phyloP scores from a whole-genome alignment of 1,284 basidiomycete species.

The Xerocomus nothofagi region DNA sequence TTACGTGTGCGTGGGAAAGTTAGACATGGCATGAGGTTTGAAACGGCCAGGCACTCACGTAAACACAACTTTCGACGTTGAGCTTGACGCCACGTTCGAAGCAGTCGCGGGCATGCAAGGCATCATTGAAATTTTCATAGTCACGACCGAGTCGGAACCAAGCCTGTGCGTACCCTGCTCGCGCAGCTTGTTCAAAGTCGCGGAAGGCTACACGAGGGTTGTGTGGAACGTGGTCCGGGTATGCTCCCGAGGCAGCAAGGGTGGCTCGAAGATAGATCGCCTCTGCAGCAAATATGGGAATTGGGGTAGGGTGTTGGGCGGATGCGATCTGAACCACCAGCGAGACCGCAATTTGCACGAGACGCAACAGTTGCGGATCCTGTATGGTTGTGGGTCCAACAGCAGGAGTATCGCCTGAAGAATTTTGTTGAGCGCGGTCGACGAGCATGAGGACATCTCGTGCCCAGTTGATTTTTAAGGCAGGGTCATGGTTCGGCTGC shows the following conservation, averaged over 20 bases:
- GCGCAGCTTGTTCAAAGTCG: conserved; percentile 82
- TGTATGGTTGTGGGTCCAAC: conserved; percentile 55
- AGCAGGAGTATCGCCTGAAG: conserved; percentile 44
- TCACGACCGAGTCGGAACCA: conserved; percentile 92
- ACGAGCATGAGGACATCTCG: conserved; percentile 80
- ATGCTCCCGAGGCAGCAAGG: conserved; percentile 67
- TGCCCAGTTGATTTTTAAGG: conserved; percentile 70
- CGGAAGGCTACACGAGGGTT: conserved; percentile 84
- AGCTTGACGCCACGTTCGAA: conserved; percentile 77
- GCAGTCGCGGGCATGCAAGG: conserved; percentile 71
- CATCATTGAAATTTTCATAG: conserved; percentile 86
- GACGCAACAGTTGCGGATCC: conserved; percentile 61
- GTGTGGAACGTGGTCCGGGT: conserved; percentile 57
- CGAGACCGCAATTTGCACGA: conserved; percentile 67
- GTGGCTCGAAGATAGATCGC: conserved; percentile 76
- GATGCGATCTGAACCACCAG: conserved; percentile 57
- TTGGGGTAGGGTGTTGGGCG: conserved; percentile 31
- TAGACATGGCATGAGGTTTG: background rate
- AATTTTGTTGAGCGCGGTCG: conserved; percentile 52
- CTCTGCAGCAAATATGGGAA: conserved; percentile 61
- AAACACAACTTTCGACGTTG: conserved; percentile 74
- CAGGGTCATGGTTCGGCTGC: conserved; percentile 52
- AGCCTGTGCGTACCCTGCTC: conserved; percentile 67
- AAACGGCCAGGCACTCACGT: conserved; percentile 51
- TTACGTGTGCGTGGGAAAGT: conserved; percentile 7